These are phyloP conservation scores for Dipodascus geniculatus DNA, from an alignment of 805 yeast genomes.

Conservation along the genomic window DNA sequence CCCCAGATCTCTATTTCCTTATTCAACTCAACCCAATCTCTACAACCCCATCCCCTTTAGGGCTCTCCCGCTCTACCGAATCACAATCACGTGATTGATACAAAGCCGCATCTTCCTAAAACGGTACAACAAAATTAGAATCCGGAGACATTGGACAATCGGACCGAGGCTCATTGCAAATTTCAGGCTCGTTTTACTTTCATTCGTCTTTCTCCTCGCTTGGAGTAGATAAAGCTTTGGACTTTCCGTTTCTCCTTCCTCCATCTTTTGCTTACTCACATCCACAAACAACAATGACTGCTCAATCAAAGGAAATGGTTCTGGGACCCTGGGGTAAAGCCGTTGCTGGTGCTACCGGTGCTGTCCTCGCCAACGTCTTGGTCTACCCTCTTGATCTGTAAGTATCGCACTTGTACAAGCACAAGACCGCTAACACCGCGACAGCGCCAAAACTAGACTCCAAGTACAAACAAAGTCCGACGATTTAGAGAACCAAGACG, in stretches of 20 bases:
- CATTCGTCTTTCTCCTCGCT: background rate
- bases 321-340: conserved; percentile 63
- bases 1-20: too few relatives aligned
- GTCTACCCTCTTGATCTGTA: conserved; percentile 70
- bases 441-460: conserved; percentile 50
- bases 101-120: too few relatives aligned
- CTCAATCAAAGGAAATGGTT: background rate
- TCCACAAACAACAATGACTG: background rate
- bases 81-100: too few relatives aligned
- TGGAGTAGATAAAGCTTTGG: too few relatives aligned
- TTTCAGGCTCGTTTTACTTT: background rate
- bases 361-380: conserved; percentile 63
- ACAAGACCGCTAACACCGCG: background rate
- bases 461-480: conserved; percentile 45
- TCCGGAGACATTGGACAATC: background rate
- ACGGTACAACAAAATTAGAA: too few relatives aligned
- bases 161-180: background rate
- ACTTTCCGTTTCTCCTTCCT: too few relatives aligned
- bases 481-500: conserved; percentile 5
- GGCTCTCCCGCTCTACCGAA: background rate
- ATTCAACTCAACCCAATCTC: too few relatives aligned
- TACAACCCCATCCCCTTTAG: too few relatives aligned
- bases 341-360: conserved; percentile 71
- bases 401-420: conserved; percentile 2
- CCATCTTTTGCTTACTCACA: background rate